phyloP scores from a whole-genome alignment of 139 green algal species.

The Auxenochlorella pyrenoidosa region DNA sequence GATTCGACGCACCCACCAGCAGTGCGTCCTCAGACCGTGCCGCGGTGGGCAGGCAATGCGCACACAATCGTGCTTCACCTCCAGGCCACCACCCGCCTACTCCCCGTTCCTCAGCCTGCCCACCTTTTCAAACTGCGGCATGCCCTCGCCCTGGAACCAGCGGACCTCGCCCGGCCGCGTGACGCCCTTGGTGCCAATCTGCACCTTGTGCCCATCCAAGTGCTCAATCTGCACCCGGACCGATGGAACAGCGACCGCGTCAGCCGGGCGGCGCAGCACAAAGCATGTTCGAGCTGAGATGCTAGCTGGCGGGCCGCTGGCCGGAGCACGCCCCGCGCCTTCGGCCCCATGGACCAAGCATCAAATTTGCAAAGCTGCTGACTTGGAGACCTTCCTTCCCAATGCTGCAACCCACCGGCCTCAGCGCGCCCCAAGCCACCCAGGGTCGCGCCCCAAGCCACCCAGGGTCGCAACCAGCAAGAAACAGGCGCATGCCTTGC shows the following conservation, averaged over 20 bases:
- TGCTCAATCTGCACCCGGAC: constrained; percentile 77
- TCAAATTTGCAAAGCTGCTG: neutral
- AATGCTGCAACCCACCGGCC: no score
- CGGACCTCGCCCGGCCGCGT: constrained; percentile 69
- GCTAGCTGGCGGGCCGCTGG: no score
- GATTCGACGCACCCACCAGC: no score
- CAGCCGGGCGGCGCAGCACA: neutral
- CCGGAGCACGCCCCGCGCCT: no score
- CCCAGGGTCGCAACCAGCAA: no score
- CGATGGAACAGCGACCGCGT: neutral
- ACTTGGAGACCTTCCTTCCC: no score
- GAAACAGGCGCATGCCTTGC: no score
- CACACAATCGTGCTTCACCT: neutral
- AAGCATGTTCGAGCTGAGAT: no score
- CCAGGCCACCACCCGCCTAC: neutral
- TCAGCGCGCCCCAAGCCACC: no score
- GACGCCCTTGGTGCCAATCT: constrained; percentile 49
- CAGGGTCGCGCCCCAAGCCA: no score
- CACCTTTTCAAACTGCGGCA: constrained; percentile 72
- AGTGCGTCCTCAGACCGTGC: no score
- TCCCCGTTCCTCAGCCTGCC: neutral
- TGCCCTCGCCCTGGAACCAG: constrained; percentile 77
- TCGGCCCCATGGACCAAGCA: no score
- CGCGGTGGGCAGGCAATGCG: neutral
- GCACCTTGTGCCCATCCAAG: constrained; percentile 91